Conservation (phyloP, 345 rosid species). For the sweet orange (Citrus sinensis) region DVS_A1.0 CM039168.1:3680501-3681000, state of each 20-base stretch:
- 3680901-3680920: neutral
- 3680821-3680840: neutral
- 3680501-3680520: neutral
- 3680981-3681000: neutral
- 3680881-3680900: neutral
- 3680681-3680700: neutral
- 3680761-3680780: neutral
- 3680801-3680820: slow-evolving; percentile 2
- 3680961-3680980: slow-evolving; percentile 3
- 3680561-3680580: neutral
- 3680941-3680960: slow-evolving; percentile 13
- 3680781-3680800: neutral
- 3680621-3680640: neutral
- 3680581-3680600: neutral
- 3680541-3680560: neutral
- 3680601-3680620: neutral
- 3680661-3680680: neutral
- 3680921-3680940: slow-evolving; percentile 8
- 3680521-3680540: no score
- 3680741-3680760: neutral
- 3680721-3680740: neutral
- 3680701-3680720: neutral
- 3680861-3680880: slow-evolving; percentile 4
- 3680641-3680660: neutral
- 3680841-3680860: neutral